Evolutionary conservation across 164 flowering plant genomes (phyloP), one percentile per base, ranked within the genome.

Genomic region (Vitis riparia): DNA sequence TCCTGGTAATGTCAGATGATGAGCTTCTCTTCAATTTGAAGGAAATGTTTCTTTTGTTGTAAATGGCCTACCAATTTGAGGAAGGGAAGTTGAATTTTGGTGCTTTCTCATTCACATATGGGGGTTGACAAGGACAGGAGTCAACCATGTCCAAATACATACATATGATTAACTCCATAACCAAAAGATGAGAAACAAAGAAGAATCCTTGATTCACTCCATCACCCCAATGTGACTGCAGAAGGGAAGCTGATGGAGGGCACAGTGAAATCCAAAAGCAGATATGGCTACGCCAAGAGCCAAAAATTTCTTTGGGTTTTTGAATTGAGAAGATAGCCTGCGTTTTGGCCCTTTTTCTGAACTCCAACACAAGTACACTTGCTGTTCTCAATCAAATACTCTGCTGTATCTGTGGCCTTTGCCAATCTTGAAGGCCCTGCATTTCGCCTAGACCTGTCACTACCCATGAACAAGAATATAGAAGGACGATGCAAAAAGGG

Each of bases 361-460:
- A 91, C 93, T 60, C 78, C 97, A 68, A 89, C 88, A 62, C 94
- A 89, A 23, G 83, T 83, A 79, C 94, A 88, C 51, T 71, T 79
- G 82, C 97, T 84, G 78, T 89, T 82, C 81, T 89, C 87, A 7
- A 89, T 88, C 79, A 86, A 76, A 74, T 80, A 88, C 51, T 89
- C 94, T 47, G 88, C 88, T 11, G 88, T 86, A 66, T 88, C 92
- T 8, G 71, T 32, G 15, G 11, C 30, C 64, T 49, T 79, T 47
- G 66, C 5, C 55, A 78, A 87, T 73, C 62, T 83, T 55, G 32
- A 13, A 1, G 82, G 49, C 16, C 85, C 82, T 19, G 82, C 80
- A 14, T 68, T 55, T 61, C 68, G 50, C 74, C 59, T 84, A 60
- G 64, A 23, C 71, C 82, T 86, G 76, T 37, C 44, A 37, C 44